A percentile compares a stretch with the other conserved stretches of the same genome.
These are phyloP conservation scores for Parietichytrium sp. DNA, from an alignment of 108 stramenopile genomes.

Conservation along the genomic window DNA sequence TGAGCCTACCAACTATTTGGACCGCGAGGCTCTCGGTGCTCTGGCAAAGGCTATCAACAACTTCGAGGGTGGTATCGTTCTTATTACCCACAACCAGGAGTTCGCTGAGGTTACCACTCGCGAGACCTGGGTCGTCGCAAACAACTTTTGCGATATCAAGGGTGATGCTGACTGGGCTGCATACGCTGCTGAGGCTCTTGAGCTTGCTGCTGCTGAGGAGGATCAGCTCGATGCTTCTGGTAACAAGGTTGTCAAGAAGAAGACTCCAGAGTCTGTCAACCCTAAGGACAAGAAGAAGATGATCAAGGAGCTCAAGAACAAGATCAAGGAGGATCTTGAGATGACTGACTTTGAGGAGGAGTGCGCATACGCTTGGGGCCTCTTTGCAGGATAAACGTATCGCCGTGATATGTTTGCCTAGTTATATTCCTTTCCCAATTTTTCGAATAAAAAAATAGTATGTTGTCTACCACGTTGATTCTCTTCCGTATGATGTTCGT, in stretches of 20 bases:
- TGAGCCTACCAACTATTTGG: slow-evolving; percentile 99
- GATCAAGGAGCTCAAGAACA: slow-evolving; percentile 90
- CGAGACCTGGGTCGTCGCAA: slow-evolving; percentile 98
- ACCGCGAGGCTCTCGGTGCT: slow-evolving; percentile 93
- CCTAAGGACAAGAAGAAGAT: slow-evolving; percentile 96
- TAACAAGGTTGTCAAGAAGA: slow-evolving; percentile 92
- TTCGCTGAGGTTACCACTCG: slow-evolving; percentile 91
- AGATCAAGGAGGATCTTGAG: slow-evolving; percentile 85
- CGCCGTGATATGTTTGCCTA: background rate
- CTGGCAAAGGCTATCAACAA: slow-evolving; percentile 93
- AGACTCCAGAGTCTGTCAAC: slow-evolving; percentile 74
- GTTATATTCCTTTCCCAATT: too few species aligned
- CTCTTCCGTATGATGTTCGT: too few species aligned
- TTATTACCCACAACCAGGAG: slow-evolving; percentile 99
- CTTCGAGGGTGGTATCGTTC: slow-evolving; percentile 96
- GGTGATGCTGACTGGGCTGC: slow-evolving; percentile 92
- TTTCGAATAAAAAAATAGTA: too few species aligned
- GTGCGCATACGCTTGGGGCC: slow-evolving; percentile 87
- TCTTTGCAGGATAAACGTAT: slow-evolving; percentile 65
- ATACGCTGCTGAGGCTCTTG: slow-evolving; percentile 82
- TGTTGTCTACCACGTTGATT: too few species aligned
- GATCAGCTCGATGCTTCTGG: slow-evolving; percentile 92
- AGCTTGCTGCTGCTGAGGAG: slow-evolving; percentile 85
- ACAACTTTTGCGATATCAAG: slow-evolving; percentile 91
- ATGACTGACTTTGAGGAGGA: slow-evolving; percentile 90